Base-by-base conservation (phyloP, 345 rosid genomes). In the Boechera retrofracta region DNA sequence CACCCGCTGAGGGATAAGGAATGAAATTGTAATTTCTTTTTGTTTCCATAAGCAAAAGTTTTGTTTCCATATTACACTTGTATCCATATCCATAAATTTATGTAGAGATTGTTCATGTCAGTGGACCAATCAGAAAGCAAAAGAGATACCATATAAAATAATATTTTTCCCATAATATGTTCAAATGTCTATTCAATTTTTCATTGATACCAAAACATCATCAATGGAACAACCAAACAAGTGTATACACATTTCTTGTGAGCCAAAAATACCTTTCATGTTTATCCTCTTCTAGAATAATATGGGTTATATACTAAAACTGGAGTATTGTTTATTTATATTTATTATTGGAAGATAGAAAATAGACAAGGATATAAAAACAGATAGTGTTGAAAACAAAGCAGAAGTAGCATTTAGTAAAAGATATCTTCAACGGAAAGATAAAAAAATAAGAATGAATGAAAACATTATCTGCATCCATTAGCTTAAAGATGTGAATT, bases 1-100 rank as follows among this genome's bases (percentile, higher is more conserved):
- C 54, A 56, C 56, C 47, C 29, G 57, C 12, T 65, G 41, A 48
- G 38, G 53, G 80, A 71, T 77, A 77, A 64, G 80, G 72, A 77
- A 77, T 77, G 72, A 72, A 78, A 66, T 6, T 66, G 81, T 78
- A 63, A 78, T 58, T 49, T 72, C 10, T 72, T 49, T 78, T 72
- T 65, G 77, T 78, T 65, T 78, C 51, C 16, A 16, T 16, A 16
- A 16, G 16, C 16, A 16, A 16, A 16, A 16, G 16, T 16, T 16
- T 16, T 16, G 16, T 16, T 16, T 16, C 16, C 16, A 16, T 16
- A 16, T 16, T 16, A 16, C 16, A 16, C 16, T 16, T 16, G 16
- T 16, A 16, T 16, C 16, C 16, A 16, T 16, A 16, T 72, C 72
- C 16, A 66, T 72, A 51, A 71, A 72, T 78, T 65, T 65, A 57